phyloP scores from a whole-genome alignment of 345 rosid species.

The Arabis alpina region DNA sequence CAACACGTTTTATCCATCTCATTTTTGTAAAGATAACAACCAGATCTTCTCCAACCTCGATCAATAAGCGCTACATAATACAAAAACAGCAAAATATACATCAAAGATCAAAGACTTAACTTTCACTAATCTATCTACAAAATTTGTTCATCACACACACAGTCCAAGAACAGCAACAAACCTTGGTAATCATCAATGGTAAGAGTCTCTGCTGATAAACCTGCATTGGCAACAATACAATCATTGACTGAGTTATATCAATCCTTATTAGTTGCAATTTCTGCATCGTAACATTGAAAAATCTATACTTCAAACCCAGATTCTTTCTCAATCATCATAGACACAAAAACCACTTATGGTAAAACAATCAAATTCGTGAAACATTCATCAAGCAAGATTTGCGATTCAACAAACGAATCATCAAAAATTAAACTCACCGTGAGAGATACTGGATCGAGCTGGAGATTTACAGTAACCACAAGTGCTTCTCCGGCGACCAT shows the following conservation, averaged over 20 bases:
- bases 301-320: not conserved
- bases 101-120: too few relatives aligned
- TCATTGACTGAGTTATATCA: slow-evolving; percentile 1
- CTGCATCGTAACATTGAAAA: not conserved
- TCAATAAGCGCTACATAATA: slow-evolving; percentile 95
- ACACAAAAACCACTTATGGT: too few relatives aligned
- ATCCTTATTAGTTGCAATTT: not conserved
- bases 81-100: too few relatives aligned
- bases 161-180: slow-evolving; percentile 37
- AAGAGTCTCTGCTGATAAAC: slow-evolving; percentile 61
- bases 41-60: slow-evolving; percentile 92
- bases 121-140: too few relatives aligned
- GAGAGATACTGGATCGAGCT: slow-evolving; percentile 57
- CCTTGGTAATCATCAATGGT: slow-evolving; percentile 97
- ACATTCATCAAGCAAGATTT: not conserved
- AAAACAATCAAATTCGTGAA: not conserved
- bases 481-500: slow-evolving; percentile 52
- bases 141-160: not conserved
- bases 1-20: slow-evolving; percentile 96
- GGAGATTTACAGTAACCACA: slow-evolving; percentile 82
- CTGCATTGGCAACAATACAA: slow-evolving; percentile 48
- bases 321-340: too few relatives aligned
- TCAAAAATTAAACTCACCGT: slow-evolving; percentile 53
- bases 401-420: too few relatives aligned
- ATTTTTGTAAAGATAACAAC: slow-evolving; percentile 84